Base-by-base conservation (phyloP, 2,329 filamentous ascomycete genomes). In the Fusarium sp. region DNA sequence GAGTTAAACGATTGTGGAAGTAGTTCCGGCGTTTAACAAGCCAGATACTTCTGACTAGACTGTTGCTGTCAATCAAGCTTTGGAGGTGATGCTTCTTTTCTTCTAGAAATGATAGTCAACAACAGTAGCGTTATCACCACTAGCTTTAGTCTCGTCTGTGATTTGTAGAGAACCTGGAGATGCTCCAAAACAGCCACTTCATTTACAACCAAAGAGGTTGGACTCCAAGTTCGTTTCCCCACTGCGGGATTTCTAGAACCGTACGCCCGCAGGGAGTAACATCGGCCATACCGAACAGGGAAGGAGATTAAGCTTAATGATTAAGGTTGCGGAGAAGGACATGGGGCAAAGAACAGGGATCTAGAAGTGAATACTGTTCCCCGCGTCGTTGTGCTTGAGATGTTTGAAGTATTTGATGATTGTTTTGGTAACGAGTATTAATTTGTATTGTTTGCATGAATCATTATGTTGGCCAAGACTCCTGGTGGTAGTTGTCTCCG, bases 281-380 rank as follows among this genome's bases (percentile, higher is more conserved):
- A 9, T 7, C 30, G 30, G 35, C 37, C 20, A 33, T 30, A 50
- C 69, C 53, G 9, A 53, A 69, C 53, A 14, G 30, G 69, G 69
- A 71, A 69, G 68, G 66, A 58, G 64, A 58, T 23, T 62, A 67
- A 67, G 64, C 55, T 67, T 67, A 67, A 67, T 15, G 55, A 49
- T 58, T 68, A 68, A 68, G 65, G 64, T 67, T 67, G 64, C 30
- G 62, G 62, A 37, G 62, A 49, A 35, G 59, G 30, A 23, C 32
- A 45, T 63, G 60, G 61, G 46, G 58, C 27, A 45, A 42, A 18
- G 33, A n/a, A 17, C 30, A 60, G 26, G 32, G 49, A 33, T 38
- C 15, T 18, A 55, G 23, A 45, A 35, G 26, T 49, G 20, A 42
- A 23, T 11, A n/a, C 55, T n/a, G 55, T 45, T 67, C 63, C 55